Percentiles rank a stretch among this genome's conserved stretches.
phyloP scores from a whole-genome alignment of 208 protist genomes.

The Trichomonas gallinae region DNA sequence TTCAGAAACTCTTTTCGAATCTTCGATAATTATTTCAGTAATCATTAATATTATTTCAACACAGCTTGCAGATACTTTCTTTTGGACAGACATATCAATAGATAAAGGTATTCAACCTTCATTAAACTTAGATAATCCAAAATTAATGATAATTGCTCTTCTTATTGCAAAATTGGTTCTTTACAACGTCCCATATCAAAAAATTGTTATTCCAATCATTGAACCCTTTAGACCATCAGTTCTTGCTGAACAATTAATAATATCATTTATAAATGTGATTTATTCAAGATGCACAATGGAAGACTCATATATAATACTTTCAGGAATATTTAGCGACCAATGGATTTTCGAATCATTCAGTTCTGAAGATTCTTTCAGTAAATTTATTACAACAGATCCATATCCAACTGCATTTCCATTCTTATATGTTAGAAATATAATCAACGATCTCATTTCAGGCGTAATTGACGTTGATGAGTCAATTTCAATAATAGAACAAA shows the following conservation, averaged over 20 bases:
- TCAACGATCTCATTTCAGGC: neutral
- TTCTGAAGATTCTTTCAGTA: neutral
- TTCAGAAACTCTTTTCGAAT: neutral
- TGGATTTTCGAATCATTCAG: neutral
- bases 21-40: neutral
- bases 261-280: neutral
- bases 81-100: neutral
- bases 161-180: neutral
- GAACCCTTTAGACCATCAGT: neutral
- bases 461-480: neutral
- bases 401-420: neutral
- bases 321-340: neutral
- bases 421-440: neutral
- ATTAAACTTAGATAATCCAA: neutral
- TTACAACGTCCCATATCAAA: neutral
- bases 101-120: neutral
- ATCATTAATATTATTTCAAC: neutral
- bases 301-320: neutral
- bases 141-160: neutral
- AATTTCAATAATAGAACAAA: neutral
- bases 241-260: neutral
- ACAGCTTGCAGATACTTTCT: neutral
- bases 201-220: neutral
- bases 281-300: neutral
- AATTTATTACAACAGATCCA: neutral